Percentiles rank a stretch among this genome's conserved stretches.
Conservation (phyloP, 257 asterid genomes). For the Primulina eburnea region DNA sequence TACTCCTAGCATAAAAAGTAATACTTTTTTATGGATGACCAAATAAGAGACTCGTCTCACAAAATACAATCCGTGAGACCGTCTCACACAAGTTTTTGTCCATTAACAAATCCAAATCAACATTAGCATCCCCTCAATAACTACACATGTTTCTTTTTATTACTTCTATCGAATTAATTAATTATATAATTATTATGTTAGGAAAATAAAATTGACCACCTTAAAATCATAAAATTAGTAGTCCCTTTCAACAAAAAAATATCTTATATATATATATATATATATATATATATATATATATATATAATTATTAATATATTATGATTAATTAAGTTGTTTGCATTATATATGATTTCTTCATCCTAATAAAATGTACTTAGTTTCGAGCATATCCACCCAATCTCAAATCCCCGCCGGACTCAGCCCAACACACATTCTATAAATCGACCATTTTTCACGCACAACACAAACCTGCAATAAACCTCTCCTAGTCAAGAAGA, state of each 20-base stretch:
- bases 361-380: background rate
- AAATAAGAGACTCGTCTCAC: no score
- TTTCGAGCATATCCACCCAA: constrained; percentile 3
- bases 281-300: no score
- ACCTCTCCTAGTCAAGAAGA: background rate
- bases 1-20: no score
- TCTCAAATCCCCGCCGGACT: background rate
- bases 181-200: background rate
- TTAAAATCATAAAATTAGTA: no score
- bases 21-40: no score
- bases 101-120: constrained; percentile 31
- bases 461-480: constrained; percentile 12
- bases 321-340: no score
- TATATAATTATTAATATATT: no score
- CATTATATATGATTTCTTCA: background rate
- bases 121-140: constrained; percentile 21
- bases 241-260: no score
- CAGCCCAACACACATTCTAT: constrained; percentile 24
- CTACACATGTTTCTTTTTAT: background rate
- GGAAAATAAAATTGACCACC: background rate
- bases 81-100: no score
- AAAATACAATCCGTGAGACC: no score
- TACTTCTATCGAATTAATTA: background rate
- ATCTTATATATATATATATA: no score
- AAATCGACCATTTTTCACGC: constrained; percentile 29